Evolutionary conservation across 2,329 filamentous ascomycete species (phyloP), one percentile per base, ranked within the genome.

Genomic region (Cordyceps cicadae): DNA sequence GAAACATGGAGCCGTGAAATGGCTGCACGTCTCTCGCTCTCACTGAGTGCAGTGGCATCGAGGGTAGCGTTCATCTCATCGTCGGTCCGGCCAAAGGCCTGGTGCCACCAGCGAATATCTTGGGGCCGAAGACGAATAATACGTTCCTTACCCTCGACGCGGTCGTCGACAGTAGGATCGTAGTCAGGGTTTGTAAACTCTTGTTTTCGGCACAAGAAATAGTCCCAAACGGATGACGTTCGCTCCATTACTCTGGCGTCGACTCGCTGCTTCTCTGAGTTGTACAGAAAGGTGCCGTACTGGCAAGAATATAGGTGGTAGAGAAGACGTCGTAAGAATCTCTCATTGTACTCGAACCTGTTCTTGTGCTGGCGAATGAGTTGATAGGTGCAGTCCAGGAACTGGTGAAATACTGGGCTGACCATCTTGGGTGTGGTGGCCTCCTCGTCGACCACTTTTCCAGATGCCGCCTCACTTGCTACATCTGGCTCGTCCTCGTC

Each of bases 271-370:
- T 92, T 94, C 72, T 99, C 94, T 60, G 86, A 95, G 75, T 99
- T 97, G 74, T 90, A 96, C 5, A 99, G 80, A 71, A 99, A 99
- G 0, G 93, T 97, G 51, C 94, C 94, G 65, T 97, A 99, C 71
- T 99, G 94, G 66, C 92, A 96, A 0, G 93, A 93, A 70, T 97
- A 93, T 1, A 96, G 82, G 71, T 99, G 94, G 70, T 97, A 99
- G 1, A 97, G 79, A 3, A 99, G 78, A 21, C 94, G 86, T 29
- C 91, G 84, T 7, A 99, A 77, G 72, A 99, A 97, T 5, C 93
- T 86, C 71, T 97, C 94, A 66, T 96, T 97, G 75, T 92, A 99
- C 72, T 99, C 93, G 70, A 99, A 99, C 0, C 92, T 87, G 7
- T 85, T 89, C 0, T 92, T 92, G 67, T 93, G 80, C 71, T 97